Evolutionary conservation across 2,329 filamentous ascomycete species (phyloP).

Genomic region (Aspergillus cejpii): DNA sequence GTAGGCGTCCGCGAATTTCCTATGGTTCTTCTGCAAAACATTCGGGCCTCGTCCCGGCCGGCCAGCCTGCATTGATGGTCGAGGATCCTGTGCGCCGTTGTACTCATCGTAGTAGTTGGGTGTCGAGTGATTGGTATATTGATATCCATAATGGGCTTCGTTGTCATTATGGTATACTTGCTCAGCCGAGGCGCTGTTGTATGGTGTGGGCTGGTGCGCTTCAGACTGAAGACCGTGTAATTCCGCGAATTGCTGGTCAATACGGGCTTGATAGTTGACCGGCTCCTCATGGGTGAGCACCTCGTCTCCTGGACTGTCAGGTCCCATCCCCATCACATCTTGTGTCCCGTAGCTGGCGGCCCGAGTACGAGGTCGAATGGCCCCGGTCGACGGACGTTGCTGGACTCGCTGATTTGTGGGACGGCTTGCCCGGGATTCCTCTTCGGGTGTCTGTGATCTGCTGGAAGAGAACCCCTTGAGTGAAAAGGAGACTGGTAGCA

Average conservation of each 20-base stretch:
- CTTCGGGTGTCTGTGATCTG: slow-evolving; percentile 44
- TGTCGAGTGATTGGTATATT: slow-evolving; percentile 30
- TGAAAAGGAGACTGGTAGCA: slow-evolving; percentile 60
- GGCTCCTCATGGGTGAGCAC: slow-evolving; percentile 21
- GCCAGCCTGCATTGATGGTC: slow-evolving; percentile 40
- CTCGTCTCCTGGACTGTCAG: slow-evolving; percentile 27
- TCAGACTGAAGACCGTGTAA: slow-evolving; percentile 32
- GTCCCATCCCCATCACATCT: slow-evolving; percentile 26
- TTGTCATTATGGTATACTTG: slow-evolving; percentile 28
- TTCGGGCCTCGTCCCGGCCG: slow-evolving; percentile 42
- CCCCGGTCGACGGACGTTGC: slow-evolving; percentile 35
- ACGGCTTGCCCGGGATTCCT: slow-evolving; percentile 37
- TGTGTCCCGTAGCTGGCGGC: slow-evolving; percentile 30
- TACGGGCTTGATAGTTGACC: slow-evolving; percentile 38
- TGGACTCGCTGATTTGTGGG: slow-evolving; percentile 21
- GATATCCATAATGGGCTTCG: slow-evolving; percentile 27
- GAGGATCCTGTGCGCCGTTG: slow-evolving; percentile 36
- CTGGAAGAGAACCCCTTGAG: slow-evolving; percentile 59
- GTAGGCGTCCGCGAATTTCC: slow-evolving; percentile 81
- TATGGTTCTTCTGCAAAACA: slow-evolving; percentile 75
- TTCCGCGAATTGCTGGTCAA: slow-evolving; percentile 39
- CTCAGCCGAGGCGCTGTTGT: slow-evolving; percentile 26
- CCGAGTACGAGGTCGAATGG: slow-evolving; percentile 23
- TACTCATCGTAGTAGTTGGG: slow-evolving; percentile 46
- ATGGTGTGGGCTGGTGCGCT: slow-evolving; percentile 24